Evolutionary conservation across 1,139 yeast species (phyloP), one percentile per base, ranked within the genome.

Genomic region (Blastobotrys arbuscula): DNA sequence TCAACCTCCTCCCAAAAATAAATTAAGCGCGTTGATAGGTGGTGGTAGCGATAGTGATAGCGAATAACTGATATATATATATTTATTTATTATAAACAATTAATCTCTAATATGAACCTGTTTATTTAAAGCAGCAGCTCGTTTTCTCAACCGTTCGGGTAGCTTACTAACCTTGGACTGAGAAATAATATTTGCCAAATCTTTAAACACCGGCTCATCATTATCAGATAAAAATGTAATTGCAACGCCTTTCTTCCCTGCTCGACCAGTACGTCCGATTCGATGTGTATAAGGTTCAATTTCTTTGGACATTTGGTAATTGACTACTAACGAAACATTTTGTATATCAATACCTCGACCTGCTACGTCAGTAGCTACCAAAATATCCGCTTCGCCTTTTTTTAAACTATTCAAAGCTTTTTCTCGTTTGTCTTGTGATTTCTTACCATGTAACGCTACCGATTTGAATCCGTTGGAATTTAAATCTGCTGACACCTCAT

Each of bases 181-280:
- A 34, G 33, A 2, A 45, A 82, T 67, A 61, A 78, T 74, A 51
- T 67, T 72, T 55, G 73, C 74, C 56, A 86, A 68, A 45, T 78
- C 82, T 43, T 64, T 63, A 49, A 82, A 72, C 1, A 81, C 66
- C 0, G 71, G 79, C 2, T 68, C 63, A 0, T 71, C 79, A 2
- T 68, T 63, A 19, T 76, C 77, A 54, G 75, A 72, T 34, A 86
- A 59, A 56, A 87, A 85, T 0, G 97, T 83, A 26, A 81, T 71
- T 13, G 96, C 84, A 7, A 76, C 71, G 45, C 98, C 97, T 5
- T 64, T 65, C 45, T 78, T 79, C 0, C 97, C 97, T 0, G 97
- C 97, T 63, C 98, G 78, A 31, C 97, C 98, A 0, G 98, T 92
- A 67, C 98, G 81, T 46, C 98, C 98, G 48, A 92, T 85, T 61